These are phyloP conservation scores for Cenchrus fungigraminus DNA, from an alignment of 176 grass and related monocot genomes.

Conservation along the genomic window DNA sequence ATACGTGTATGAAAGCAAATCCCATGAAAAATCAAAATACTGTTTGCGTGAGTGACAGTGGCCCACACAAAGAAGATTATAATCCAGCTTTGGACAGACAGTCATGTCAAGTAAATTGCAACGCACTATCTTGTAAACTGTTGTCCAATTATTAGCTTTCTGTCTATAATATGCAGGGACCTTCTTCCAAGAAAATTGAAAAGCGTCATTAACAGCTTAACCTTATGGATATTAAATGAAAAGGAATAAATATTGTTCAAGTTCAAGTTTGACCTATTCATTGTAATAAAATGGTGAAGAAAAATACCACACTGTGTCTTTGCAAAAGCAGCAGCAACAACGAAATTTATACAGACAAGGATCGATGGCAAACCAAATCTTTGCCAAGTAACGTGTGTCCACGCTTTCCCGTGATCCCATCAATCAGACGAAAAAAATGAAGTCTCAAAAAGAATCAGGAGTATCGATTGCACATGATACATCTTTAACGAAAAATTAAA, in stretches of 20 bases:
- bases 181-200: background rate
- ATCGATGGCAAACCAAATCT: background rate
- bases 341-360: background rate
- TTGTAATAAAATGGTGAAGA: background rate
- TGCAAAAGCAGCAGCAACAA: background rate
- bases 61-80: background rate
- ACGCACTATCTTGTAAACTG: background rate
- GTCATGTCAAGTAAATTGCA: background rate
- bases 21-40: background rate
- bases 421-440: background rate
- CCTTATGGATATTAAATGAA: background rate
- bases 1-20: background rate
- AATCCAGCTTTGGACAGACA: background rate
- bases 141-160: background rate
- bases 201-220: background rate
- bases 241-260: background rate
- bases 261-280: background rate
- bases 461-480: background rate
- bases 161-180: background rate
- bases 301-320: background rate
- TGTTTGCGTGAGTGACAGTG: background rate
- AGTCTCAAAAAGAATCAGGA: background rate
- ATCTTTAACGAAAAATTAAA: background rate
- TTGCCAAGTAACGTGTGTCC: background rate
- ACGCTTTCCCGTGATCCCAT: background rate